Evolutionary conservation across 768 basidiomycete species (phyloP).

Genomic region (Suillus fuscotomentosus): DNA sequence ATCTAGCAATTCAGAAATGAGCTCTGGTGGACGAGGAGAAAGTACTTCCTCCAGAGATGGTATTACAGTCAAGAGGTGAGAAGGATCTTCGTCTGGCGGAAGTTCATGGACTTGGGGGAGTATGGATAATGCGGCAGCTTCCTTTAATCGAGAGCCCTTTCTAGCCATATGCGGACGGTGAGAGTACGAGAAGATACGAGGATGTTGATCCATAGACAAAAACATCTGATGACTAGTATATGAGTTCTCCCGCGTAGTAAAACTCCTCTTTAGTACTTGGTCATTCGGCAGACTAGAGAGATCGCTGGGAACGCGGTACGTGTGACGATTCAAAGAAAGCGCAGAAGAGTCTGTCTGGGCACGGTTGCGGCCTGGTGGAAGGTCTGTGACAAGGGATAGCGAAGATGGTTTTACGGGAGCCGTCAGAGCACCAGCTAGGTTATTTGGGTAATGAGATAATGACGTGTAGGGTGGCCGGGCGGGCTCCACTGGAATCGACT

Average conservation of each 20-base stretch:
- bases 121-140: conserved; percentile 4
- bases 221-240: conserved; percentile 3
- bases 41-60: conserved; percentile 45
- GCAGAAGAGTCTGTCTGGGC: conserved; percentile 23
- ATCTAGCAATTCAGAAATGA: conserved; percentile 59
- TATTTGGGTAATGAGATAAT: conserved; percentile 3
- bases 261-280: conserved; percentile 21
- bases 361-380: conserved; percentile 16
- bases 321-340: conserved; percentile 5
- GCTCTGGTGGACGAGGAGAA: conserved; percentile 52
- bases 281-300: conserved; percentile 8
- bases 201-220: not conserved
- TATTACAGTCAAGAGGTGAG: not conserved
- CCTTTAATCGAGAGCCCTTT: conserved; percentile 10
- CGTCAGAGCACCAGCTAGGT: not conserved
- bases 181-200: not conserved
- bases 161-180: not conserved
- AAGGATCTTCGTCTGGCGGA: not conserved
- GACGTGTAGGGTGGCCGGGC: not conserved
- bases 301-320: conserved; percentile 11
- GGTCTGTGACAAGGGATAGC: not conserved
- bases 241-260: conserved; percentile 10
- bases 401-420: conserved; percentile 10
- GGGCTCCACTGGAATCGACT: not conserved
- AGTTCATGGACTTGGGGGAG: conserved; percentile 8